Base-by-base conservation (phyloP, 352 stramenopile genomes). In the Phytophthora agathidicida region DNA sequence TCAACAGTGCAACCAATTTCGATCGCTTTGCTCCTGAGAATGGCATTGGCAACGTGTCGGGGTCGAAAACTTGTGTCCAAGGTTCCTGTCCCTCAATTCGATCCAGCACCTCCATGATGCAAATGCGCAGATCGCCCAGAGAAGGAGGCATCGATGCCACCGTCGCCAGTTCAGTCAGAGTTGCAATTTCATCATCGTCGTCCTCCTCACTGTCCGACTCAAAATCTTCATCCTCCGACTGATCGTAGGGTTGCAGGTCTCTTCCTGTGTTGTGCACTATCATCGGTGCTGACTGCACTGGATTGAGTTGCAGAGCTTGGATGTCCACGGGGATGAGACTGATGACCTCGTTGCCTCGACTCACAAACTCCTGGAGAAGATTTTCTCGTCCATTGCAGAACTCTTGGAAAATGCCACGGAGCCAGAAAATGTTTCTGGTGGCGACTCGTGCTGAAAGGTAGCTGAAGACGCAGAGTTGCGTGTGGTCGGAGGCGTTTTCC, bases 341-440 rank as follows among this genome's bases (percentile, higher is more conserved):
- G 36, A 80, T 70, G 3, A 31, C 33, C 11, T 66, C 49, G n/a
- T 44, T 19, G 6, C 63, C 64, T 1, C 39, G 42, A 2, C 36
- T 41, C 17, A 73, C 17, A 33, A 77, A 77, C 41, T 63, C 59
- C 3, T 27, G 11, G 10, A 80, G 14, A 16, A 61, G 23, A 1
- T 43, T n/a, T 10, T 77, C 55, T 0, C 58, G 41, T 5, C 71
- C 68, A 3, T 30, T 46, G 27, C 56, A 67, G 23, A 77, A 80
- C 19, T 80, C 67, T 8, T 47, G 5, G 43, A 61, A 75, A 27
- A 80, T 64, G 11, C 66, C 43, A 9, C 57, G 28, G 19, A 80
- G 38, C 67, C 57, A 71, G 41, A 68, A 19, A 24, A 80, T 61
- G 63, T 80, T 76, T 37, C 65, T 74, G n/a, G 66, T 77, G 16